Conservation (phyloP, 768 basidiomycete species). For the Tubosaeta brunneosetosa region DNA sequence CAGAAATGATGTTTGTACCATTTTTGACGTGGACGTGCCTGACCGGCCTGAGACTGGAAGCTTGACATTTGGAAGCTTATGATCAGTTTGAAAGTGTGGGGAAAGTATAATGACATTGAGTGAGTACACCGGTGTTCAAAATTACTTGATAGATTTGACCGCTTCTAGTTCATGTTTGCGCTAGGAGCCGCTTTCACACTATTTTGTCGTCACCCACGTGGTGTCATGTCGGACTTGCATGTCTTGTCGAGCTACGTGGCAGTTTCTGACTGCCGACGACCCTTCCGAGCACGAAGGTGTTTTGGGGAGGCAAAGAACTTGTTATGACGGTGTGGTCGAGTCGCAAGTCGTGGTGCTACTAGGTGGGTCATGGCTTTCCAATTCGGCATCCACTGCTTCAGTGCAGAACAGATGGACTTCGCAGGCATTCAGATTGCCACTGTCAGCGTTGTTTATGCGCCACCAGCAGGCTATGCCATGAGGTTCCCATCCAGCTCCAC, state of each 20-base stretch:
- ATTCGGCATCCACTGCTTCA: background rate
- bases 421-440: background rate
- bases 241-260: background rate
- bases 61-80: too few relatives aligned
- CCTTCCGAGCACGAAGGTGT: background rate
- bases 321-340: background rate
- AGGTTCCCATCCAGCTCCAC: background rate
- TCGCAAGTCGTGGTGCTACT: background rate
- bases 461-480: background rate
- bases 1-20: background rate
- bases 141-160: too few relatives aligned
- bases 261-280: background rate
- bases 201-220: too few relatives aligned
- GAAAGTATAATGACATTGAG: too few relatives aligned
- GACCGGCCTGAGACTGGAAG: too few relatives aligned
- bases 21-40: too few relatives aligned
- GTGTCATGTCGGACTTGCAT: background rate
- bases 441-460: background rate
- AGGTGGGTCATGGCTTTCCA: background rate
- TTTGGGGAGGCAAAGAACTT: background rate
- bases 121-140: too few relatives aligned
- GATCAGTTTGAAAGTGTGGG: too few relatives aligned
- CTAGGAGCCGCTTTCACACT: too few relatives aligned
- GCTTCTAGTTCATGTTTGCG: too few relatives aligned
- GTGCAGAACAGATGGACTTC: background rate